Base-by-base conservation (phyloP, 345 rosid species). In the Cardiospermum halicacabum region DNA sequence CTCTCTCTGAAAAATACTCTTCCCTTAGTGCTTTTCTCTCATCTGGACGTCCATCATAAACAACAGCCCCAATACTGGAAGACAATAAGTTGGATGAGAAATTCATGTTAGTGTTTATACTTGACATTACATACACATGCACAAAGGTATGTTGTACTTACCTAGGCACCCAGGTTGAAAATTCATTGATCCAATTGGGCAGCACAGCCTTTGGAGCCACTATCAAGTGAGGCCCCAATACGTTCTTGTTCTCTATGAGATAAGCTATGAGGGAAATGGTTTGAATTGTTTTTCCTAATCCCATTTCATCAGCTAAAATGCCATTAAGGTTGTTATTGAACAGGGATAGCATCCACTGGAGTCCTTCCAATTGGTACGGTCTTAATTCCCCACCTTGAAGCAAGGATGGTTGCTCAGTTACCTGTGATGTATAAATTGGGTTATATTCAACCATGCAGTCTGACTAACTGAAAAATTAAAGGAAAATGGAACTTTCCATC, bases 301-400 rank as follows among this genome's bases (percentile, higher is more conserved):
- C 99, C 99, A 95, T 95, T 84, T 95, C 99, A 76, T 95, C 99
- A 56, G 99, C 99, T 81, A 95, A 82, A 72, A 95, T 91, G 51
- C 99, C 99, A 74, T 95, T 95, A 42, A 95, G 85, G 74, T 91
- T 87, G 87, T 95, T 95, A 76, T 95, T 95, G 76, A 83, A 95
- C 74, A 95, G 78, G 59, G 99, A 95, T 34, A 95, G 76, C 99
- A 95, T 95, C 99, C 99, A 91, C 28, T 95, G 99, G 64, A 95
- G 99, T 55, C 99, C 99, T 81, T 95, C 99, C 64, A 95, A 19
- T 66, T 95, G 99, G 81, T 95, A 95, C 7, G 90, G 11, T 71
- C 99, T 79, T 74, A 95, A 78, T 75, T 82, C 96, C 70, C 99
- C 99, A 74, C 99, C 96, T 77, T 83, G 76, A 78, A 95, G 96